Evolutionary conservation across 2,329 filamentous ascomycete genomes (phyloP).

Genomic region (Sordariomycetes sp.): DNA sequence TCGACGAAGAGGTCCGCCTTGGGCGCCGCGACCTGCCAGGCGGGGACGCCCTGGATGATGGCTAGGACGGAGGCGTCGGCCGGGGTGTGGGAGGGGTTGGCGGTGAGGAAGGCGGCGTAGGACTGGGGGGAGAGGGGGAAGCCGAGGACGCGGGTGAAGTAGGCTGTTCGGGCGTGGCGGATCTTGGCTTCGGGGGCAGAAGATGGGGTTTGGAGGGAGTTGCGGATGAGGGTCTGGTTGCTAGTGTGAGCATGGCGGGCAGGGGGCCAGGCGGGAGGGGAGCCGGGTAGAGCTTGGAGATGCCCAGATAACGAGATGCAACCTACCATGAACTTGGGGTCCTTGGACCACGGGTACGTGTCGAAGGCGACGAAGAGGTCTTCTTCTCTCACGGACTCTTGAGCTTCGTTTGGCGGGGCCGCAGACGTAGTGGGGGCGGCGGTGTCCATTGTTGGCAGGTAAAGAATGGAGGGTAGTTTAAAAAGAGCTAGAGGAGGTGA

Average conservation of each 20-base stretch:
- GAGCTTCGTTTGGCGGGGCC: neutral
- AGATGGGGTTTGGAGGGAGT: slow-evolving; percentile 27
- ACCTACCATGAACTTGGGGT: slow-evolving; percentile 55
- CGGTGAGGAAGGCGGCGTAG: slow-evolving; percentile 55
- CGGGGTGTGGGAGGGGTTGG: slow-evolving; percentile 18
- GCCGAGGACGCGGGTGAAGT: slow-evolving; percentile 42
- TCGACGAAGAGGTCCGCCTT: slow-evolving; percentile 35
- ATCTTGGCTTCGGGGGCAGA: slow-evolving; percentile 28
- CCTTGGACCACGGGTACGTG: slow-evolving; percentile 55
- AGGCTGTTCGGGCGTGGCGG: slow-evolving; percentile 49
- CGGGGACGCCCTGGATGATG: slow-evolving; percentile 15
- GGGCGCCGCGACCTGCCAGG: slow-evolving; percentile 40
- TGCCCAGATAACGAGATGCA: neutral
- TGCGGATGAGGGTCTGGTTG: slow-evolving; percentile 16
- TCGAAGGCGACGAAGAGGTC: slow-evolving; percentile 47
- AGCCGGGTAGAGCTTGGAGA: neutral
- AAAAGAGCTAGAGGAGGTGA: no score
- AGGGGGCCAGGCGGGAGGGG: neutral
- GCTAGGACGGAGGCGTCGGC: slow-evolving; percentile 23
- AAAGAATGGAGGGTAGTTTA: no score
- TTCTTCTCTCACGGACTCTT: neutral
- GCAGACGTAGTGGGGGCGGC: neutral
- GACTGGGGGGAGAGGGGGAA: slow-evolving; percentile 51
- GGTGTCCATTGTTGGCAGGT: neutral
- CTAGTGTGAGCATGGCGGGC: neutral